These are phyloP conservation scores for Rhizophagus clarus DNA, from an alignment of 192 early-diverging fungal genomes.

Conservation along the genomic window DNA sequence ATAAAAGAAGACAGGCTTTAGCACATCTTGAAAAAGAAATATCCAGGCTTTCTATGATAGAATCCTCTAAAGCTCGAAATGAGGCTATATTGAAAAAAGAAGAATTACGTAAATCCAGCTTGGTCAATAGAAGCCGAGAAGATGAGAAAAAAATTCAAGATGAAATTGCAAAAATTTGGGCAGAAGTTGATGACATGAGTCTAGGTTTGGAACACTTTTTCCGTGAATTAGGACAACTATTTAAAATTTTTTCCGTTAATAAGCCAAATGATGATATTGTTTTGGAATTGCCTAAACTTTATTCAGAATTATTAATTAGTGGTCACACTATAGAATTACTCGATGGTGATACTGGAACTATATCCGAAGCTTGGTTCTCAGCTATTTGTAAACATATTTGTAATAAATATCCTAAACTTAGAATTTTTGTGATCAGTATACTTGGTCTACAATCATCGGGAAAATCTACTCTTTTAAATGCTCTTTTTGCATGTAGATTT, in stretches of 20 bases:
- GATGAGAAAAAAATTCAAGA: neutral
- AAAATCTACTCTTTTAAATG: conserved; percentile 29
- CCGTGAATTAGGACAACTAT: conserved; percentile 28
- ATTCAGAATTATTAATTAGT: conserved; percentile 22
- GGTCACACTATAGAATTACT: conserved; percentile 30
- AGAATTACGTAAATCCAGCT: conserved; percentile 11
- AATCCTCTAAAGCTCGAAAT: conserved; percentile 20
- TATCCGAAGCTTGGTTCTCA: conserved; percentile 23
- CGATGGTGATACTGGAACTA: conserved; percentile 22
- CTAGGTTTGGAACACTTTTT: conserved; percentile 26
- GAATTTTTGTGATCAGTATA: conserved; percentile 22
- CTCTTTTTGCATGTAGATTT: conserved; percentile 30
- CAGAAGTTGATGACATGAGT: conserved; percentile 27
- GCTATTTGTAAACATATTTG: conserved; percentile 13
- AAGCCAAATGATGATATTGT: neutral
- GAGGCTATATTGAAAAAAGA: conserved; percentile 8
- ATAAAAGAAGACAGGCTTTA: conserved; percentile 7
- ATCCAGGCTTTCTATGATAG: conserved; percentile 11
- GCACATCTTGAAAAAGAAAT: conserved; percentile 29
- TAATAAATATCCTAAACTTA: conserved; percentile 7
- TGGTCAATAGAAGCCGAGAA: neutral
- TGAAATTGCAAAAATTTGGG: conserved; percentile 21
- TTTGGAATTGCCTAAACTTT: conserved; percentile 21
- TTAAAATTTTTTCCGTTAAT: neutral
- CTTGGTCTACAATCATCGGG: conserved; percentile 30